phyloP scores from a whole-genome alignment of 495 filamentous ascomycete species.

The Lasiosphaeria miniovina region DNA sequence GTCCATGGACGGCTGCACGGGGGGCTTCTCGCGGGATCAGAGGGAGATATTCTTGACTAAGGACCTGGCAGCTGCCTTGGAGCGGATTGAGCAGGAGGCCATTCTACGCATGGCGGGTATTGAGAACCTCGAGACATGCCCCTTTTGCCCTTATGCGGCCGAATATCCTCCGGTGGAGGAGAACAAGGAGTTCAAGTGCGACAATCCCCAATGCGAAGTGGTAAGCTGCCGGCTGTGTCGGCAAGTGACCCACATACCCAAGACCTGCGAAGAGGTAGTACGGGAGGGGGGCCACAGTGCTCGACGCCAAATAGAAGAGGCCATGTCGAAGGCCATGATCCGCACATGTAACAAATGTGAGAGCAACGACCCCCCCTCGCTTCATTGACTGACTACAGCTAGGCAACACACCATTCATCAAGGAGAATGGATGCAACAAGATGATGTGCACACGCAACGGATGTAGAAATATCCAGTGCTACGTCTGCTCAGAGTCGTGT shows the following conservation, averaged over 20 bases:
- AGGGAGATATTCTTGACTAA: slow-evolving; percentile 56
- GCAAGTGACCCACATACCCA: slow-evolving; percentile 68
- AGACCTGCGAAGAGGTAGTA: slow-evolving; percentile 65
- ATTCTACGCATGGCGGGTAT: slow-evolving; percentile 62
- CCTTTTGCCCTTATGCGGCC: slow-evolving; percentile 79
- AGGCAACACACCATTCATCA: slow-evolving; percentile 64
- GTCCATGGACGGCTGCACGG: slow-evolving; percentile 47
- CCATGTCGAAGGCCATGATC: slow-evolving; percentile 75
- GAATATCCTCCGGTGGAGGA: slow-evolving; percentile 64
- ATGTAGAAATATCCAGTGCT: slow-evolving; percentile 65
- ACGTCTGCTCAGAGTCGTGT: slow-evolving; percentile 64
- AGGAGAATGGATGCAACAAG: slow-evolving; percentile 81
- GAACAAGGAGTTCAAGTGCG: slow-evolving; percentile 73
- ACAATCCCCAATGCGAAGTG: slow-evolving; percentile 60
- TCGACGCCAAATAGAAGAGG: slow-evolving; percentile 73
- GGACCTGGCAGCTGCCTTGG: slow-evolving; percentile 54
- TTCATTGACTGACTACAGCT: slow-evolving; percentile 22
- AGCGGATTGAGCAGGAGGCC: slow-evolving; percentile 66
- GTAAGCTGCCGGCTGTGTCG: slow-evolving; percentile 75
- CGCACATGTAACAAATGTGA: slow-evolving; percentile 68
- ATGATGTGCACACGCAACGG: slow-evolving; percentile 57
- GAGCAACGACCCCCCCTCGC: slow-evolving; percentile 1
- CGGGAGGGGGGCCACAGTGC: slow-evolving; percentile 56
- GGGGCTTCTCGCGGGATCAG: slow-evolving; percentile 43
- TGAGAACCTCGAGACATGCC: slow-evolving; percentile 66